Evolutionary conservation across 306 rosid genomes (phyloP).

Genomic region (Trifolium pratense): DNA sequence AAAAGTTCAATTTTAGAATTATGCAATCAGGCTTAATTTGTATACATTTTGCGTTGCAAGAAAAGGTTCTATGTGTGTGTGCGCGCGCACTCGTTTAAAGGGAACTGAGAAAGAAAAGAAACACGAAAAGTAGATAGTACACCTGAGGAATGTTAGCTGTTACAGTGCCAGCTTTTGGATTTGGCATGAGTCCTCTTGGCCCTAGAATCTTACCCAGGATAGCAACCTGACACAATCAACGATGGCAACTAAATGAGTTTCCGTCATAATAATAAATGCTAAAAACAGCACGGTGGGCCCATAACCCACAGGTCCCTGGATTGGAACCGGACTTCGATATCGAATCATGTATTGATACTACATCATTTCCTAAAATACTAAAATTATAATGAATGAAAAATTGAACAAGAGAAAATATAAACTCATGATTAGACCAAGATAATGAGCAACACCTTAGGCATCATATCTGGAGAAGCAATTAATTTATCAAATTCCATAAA

Average conservation of each 20-base stretch:
- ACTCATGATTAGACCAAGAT: slow-evolving; percentile 37
- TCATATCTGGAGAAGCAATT: slow-evolving; percentile 99
- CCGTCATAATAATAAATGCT: slow-evolving; percentile 9
- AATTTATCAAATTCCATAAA: slow-evolving; percentile 99
- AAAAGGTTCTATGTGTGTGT: neutral
- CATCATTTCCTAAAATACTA: slow-evolving; percentile 3
- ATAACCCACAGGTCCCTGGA: neutral
- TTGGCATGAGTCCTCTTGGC: slow-evolving; percentile 99
- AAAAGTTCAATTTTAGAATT: neutral
- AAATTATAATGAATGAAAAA: neutral
- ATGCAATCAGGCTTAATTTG: neutral
- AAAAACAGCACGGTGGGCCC: neutral
- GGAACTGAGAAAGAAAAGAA: slow-evolving; percentile 20
- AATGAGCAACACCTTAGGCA: slow-evolving; percentile 87
- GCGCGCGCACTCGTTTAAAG: neutral
- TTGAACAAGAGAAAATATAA: slow-evolving; percentile 1
- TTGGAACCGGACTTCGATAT: neutral
- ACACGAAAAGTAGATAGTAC: slow-evolving; percentile 16
- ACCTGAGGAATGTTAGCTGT: slow-evolving; percentile 97
- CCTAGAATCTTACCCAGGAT: slow-evolving; percentile 96
- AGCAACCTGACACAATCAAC: slow-evolving; percentile 75
- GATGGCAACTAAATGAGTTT: slow-evolving; percentile 36
- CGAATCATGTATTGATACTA: neutral
- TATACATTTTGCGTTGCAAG: slow-evolving; percentile 20
- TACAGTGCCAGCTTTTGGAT: slow-evolving; percentile 99